Conservation (phyloP, 2,329 filamentous ascomycete genomes). For the Colletotrichum chrysophilum region DNA sequence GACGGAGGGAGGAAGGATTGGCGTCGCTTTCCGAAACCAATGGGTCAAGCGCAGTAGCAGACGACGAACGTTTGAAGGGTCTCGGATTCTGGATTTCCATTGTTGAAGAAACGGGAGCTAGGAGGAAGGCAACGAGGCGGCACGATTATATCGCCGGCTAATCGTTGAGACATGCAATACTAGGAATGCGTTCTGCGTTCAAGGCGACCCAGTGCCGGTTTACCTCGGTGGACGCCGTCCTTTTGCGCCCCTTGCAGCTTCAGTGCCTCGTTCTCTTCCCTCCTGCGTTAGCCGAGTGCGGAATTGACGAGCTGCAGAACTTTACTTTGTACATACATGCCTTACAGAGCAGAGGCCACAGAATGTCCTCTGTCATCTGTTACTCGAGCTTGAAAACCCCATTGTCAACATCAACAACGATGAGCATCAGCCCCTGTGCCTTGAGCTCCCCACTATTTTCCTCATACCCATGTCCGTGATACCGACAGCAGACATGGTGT, state of each 20-base stretch:
- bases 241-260: neutral
- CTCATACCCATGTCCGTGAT: neutral
- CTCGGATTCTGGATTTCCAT: neutral
- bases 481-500: constrained; percentile 4
- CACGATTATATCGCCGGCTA: neutral
- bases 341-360: neutral
- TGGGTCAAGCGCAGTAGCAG: neutral
- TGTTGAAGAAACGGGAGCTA: neutral
- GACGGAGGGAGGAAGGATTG: neutral
- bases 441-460: constrained; percentile 1
- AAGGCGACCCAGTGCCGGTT: neutral
- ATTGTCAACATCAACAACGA: neutral
- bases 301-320: neutral
- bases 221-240: neutral
- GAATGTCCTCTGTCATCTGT: neutral
- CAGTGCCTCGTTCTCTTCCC: neutral
- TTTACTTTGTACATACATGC: neutral
- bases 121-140: neutral
- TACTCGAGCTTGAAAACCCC: neutral
- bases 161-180: neutral
- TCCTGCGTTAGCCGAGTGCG: neutral
- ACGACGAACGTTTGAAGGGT: neutral
- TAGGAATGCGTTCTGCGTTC: neutral
- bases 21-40: neutral
- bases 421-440: neutral